Evolutionary conservation across 2,329 filamentous ascomycete genomes (phyloP), one percentile per base, ranked within the genome.

Genomic region (Cercospora janseana): DNA sequence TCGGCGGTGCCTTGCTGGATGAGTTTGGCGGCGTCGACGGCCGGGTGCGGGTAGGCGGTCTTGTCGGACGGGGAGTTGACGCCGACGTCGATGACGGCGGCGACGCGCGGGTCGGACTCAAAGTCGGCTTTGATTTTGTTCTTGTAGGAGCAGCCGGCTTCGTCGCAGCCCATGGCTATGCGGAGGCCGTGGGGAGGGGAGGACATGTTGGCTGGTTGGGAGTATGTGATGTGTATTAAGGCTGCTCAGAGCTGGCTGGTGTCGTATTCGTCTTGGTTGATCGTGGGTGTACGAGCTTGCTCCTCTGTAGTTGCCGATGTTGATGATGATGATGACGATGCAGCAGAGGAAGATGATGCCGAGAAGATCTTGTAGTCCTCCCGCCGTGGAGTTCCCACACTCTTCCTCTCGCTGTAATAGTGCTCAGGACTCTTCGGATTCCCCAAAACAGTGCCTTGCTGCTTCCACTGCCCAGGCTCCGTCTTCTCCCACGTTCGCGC

Each of bases 41-140:
- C 88, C 31, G 87, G 79, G 69, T 88, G 85, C 0, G 88, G 87
- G 69, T 94, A 94, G 2, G 88, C 84, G 1, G 86, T 92, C 68
- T 88, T 88, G 76, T 93, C 87, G 49, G 75, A 72, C 48, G 75
- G 64, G 35, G 76, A 74, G 60, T 80, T 74, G 58, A 87, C 84
- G 60, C 88, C 88, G 42, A 93, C 86, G 64, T 94, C 88, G 55
- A 80, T 77, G 57, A 93, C 77, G 54, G 79, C 77, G 49, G 76
- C 71, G 57, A 94, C 86, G 55, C 83, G 81, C 2, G 79, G 71
- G 70, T 87, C 80, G 40, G 79, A 75, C 58, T 84, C 76, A 54
- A 94, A 81, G 64, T 88, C 83, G 45, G 77, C 75, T 66, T 87
- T 88, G 73, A 94, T 84, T 60, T 81, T 80, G 66, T 83, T 81